Evolutionary conservation across 768 basidiomycete species (phyloP).

Genomic region (Amylocystis lapponica): DNA sequence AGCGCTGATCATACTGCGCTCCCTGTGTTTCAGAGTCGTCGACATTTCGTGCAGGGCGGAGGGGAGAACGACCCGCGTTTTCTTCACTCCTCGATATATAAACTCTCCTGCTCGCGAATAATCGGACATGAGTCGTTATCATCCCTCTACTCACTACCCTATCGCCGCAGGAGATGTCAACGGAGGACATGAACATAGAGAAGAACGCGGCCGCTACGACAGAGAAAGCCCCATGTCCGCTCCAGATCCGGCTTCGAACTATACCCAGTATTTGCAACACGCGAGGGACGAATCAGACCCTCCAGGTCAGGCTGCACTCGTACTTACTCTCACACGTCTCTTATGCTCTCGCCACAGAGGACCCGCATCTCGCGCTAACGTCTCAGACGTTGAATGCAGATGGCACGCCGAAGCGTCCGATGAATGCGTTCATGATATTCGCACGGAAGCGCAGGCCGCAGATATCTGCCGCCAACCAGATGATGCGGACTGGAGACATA

Average conservation of each 20-base stretch:
- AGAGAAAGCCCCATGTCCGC: slow-evolving; percentile 43
- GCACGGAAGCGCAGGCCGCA: slow-evolving; percentile 77
- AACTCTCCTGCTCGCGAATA: too few relatives aligned
- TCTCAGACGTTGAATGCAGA: slow-evolving; percentile 80
- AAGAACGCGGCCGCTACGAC: slow-evolving; percentile 10
- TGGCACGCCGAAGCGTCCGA: slow-evolving; percentile 84
- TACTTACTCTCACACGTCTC: background rate
- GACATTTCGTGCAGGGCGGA: too few relatives aligned
- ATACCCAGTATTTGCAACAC: slow-evolving; percentile 9
- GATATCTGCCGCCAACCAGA: slow-evolving; percentile 81
- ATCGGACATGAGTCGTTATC: too few relatives aligned
- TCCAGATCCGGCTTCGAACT: slow-evolving; percentile 35
- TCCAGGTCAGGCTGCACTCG: slow-evolving; percentile 9
- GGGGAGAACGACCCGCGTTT: too few relatives aligned
- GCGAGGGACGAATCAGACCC: slow-evolving; percentile 13
- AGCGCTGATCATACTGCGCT: too few relatives aligned
- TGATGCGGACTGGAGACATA: slow-evolving; percentile 87
- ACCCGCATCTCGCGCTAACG: slow-evolving; percentile 47
- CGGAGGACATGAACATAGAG: too few relatives aligned
- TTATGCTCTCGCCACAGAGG: slow-evolving; percentile 24
- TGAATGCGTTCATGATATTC: slow-evolving; percentile 96
- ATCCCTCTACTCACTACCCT: too few relatives aligned
- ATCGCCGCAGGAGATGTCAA: too few relatives aligned
- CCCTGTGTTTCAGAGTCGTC: too few relatives aligned
- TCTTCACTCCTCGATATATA: too few relatives aligned